phyloP scores from a whole-genome alignment of 2,329 filamentous ascomycete genomes.

The Neonectria magnoliae region DNA sequence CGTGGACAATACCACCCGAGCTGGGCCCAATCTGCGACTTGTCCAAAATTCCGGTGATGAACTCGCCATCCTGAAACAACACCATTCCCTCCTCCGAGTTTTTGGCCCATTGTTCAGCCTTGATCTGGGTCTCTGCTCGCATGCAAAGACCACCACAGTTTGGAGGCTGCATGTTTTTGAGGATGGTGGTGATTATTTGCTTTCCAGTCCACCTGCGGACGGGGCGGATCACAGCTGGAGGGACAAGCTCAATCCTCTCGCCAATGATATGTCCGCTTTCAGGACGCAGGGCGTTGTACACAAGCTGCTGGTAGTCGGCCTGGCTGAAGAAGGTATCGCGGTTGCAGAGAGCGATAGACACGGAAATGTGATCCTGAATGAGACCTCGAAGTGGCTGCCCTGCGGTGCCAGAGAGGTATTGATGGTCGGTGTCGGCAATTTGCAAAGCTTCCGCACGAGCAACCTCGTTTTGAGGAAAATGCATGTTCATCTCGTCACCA shows the following conservation, averaged over 20 bases:
- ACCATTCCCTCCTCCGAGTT: slow-evolving; percentile 83
- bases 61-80: slow-evolving; percentile 85
- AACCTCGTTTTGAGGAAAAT: slow-evolving; percentile 97
- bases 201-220: slow-evolving; percentile 91
- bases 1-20: slow-evolving; percentile 87
- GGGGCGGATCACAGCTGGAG: slow-evolving; percentile 85
- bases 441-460: slow-evolving; percentile 92
- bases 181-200: slow-evolving; percentile 90
- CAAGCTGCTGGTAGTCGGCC: slow-evolving; percentile 90
- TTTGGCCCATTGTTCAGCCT: slow-evolving; percentile 80
- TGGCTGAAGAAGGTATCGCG: slow-evolving; percentile 90
- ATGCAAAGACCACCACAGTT: slow-evolving; percentile 82
- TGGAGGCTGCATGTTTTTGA: slow-evolving; percentile 88
- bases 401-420: slow-evolving; percentile 93
- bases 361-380: slow-evolving; percentile 98
- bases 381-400: slow-evolving; percentile 94
- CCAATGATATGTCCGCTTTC: slow-evolving; percentile 89
- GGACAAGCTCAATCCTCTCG: slow-evolving; percentile 82
- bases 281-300: slow-evolving; percentile 89
- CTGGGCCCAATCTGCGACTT: slow-evolving; percentile 94
- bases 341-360: slow-evolving; percentile 89
- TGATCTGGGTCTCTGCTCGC: slow-evolving; percentile 80
- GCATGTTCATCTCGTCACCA: slow-evolving; percentile 99
- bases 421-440: slow-evolving; percentile 95
- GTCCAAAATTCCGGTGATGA: slow-evolving; percentile 91